These are phyloP conservation scores for Auriculariales sp. DNA, from an alignment of 768 basidiomycete genomes.

Conservation along the genomic window DNA sequence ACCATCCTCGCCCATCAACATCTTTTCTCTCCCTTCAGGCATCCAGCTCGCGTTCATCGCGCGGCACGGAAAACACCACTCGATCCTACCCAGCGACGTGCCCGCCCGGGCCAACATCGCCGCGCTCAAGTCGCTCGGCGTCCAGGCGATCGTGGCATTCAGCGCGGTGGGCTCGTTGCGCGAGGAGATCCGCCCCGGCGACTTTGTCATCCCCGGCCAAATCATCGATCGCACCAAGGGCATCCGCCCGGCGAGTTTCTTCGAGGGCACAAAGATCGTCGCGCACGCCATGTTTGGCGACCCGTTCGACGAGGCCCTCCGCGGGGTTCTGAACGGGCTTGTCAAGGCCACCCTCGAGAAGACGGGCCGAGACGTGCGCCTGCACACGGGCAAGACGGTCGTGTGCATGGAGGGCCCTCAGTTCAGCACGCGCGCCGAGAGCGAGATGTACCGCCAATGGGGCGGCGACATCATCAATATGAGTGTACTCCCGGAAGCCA, in stretches of 20 bases:
- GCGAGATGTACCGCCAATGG: constrained; percentile 83
- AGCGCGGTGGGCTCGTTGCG: constrained; percentile 89
- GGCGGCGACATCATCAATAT: constrained; percentile 94
- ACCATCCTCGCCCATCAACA: constrained; percentile 85
- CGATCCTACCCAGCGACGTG: constrained; percentile 63
- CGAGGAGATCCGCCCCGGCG: constrained; percentile 84
- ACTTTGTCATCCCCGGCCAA: constrained; percentile 77
- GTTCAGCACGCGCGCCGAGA: constrained; percentile 97
- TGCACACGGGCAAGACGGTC: constrained; percentile 74
- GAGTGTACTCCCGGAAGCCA: constrained; percentile 94
- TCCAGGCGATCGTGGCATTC: constrained; percentile 82
- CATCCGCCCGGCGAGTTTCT: constrained; percentile 76
- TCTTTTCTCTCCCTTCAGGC: constrained; percentile 74
- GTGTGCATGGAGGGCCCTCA: constrained; percentile 97
- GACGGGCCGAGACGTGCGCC: constrained; percentile 42
- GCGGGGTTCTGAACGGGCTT: constrained; percentile 47
- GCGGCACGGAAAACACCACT: constrained; percentile 76
- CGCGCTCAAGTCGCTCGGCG: constrained; percentile 84
- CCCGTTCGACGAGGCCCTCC: constrained; percentile 59
- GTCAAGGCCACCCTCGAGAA: constrained; percentile 49
- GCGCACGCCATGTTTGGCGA: constrained; percentile 93
- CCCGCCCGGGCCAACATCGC: constrained; percentile 89
- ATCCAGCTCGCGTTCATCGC: constrained; percentile 77
- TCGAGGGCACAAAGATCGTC: constrained; percentile 67
- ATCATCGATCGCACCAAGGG: constrained; percentile 97